Evolutionary conservation across 352 stramenopile genomes (phyloP), one percentile per base, ranked within the genome.

Genomic region (Aphanomyces astaci): DNA sequence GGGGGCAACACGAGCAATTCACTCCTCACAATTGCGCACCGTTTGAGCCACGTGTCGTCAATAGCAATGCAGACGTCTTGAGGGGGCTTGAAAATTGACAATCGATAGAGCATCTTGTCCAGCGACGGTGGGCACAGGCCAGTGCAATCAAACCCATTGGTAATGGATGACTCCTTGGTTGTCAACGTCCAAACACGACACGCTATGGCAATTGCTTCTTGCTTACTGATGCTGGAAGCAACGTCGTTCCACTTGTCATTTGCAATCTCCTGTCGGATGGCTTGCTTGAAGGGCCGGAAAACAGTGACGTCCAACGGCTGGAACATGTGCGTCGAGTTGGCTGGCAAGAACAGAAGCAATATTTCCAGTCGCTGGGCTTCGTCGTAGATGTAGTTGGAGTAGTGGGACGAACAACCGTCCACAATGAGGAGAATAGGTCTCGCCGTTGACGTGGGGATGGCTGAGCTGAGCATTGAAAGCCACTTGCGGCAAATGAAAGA

Each of bases 21-120:
- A 4, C 33, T 59, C 19, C 30, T 15, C 4, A 59, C 30, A 4
- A 13, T 25, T 5, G 30, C 30, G 28, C n/a, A 15, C 4, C 51
- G 51, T 59, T 59, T 7, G 7, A 59, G n/a, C 51, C 51, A 59
- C 10, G 9, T 30, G 7, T 31, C 28, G 17, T 40, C 15, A 59
- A 59, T 39, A 36, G 30, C 51, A 32, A 59, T 33, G 19, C 7
- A 27, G 9, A 36, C 13, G 10, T 36, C 15, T n/a, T 59, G 4
- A 28, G 7, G 15, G 4, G 51, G 51, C 30, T 59, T 59, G 51
- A 59, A 59, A 39, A 59, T 32, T 3, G 51, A 59, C 7, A 59
- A n/a, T n/a, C 51, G 51, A 28, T 59, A 59, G 25, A 59, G n/a
- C 51, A 59, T 59, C 30, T 59, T 59, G 4, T 59, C 51, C 24